Percentiles rank a stretch among this genome's conserved stretches.
These are phyloP conservation scores for Pleodorina starrii DNA, from an alignment of 139 green algal species.

Conservation along the genomic window DNA sequence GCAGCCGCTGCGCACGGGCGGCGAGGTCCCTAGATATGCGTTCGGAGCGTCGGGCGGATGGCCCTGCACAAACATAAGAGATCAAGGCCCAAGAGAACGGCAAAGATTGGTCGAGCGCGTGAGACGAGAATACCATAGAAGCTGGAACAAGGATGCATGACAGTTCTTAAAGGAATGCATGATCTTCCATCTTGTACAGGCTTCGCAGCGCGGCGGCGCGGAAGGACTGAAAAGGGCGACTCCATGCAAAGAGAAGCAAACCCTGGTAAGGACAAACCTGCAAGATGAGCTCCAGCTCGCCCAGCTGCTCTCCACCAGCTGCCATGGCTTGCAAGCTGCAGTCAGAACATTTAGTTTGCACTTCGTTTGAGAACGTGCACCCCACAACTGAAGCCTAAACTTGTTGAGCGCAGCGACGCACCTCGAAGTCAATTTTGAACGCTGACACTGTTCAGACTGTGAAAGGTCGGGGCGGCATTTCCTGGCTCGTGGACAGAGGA, in stretches of 20 bases:
- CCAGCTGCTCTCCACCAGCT: constrained; percentile 1
- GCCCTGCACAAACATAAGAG: neutral
- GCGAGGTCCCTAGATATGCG: constrained; percentile 52
- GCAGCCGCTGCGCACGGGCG: constrained; percentile 58
- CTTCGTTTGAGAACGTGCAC: neutral
- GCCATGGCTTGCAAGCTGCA: constrained; percentile 46
- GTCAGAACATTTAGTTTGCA: neutral
- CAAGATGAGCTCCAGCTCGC: constrained; percentile 38
- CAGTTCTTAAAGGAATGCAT: too few species aligned
- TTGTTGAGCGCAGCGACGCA: neutral
- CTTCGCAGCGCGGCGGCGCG: too few species aligned
- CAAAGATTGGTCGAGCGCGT: too few species aligned
- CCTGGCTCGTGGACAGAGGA: constrained; percentile 9
- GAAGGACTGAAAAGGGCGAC: too few species aligned
- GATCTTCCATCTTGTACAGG: too few species aligned
- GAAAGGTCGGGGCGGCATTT: constrained; percentile 23
- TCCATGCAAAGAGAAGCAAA: too few species aligned
- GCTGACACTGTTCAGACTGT: constrained; percentile 35
- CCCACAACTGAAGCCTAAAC: neutral
- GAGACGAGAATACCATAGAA: too few species aligned
- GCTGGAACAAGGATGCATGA: too few species aligned
- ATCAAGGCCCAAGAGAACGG: too few species aligned
- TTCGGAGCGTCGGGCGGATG: constrained; percentile 5
- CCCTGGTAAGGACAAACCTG: neutral
- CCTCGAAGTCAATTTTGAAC: constrained; percentile 35